Evolutionary conservation across 164 flowering plant genomes (phyloP).

Genomic region (Stephania japonica): DNA sequence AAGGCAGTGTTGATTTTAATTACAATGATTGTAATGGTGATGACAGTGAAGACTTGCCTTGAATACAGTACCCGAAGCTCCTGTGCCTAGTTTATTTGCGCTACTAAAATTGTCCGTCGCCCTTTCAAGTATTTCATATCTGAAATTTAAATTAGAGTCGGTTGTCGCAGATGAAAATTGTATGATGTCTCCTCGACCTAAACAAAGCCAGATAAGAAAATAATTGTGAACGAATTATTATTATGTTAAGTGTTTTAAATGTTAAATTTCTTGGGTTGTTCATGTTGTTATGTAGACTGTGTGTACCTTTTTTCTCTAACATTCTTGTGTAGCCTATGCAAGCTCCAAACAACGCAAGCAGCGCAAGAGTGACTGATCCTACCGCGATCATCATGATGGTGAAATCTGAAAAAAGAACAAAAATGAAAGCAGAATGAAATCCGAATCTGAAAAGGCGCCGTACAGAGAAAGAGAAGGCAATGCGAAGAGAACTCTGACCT

Average conservation of each 20-base stretch:
- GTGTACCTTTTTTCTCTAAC: slow-evolving; percentile 32
- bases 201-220: slow-evolving; percentile 10
- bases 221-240: slow-evolving; percentile 1
- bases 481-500: not conserved
- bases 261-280: not conserved
- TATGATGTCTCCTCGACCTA: slow-evolving; percentile 33
- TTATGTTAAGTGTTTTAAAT: not conserved
- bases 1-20: not conserved
- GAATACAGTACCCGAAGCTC: slow-evolving; percentile 59
- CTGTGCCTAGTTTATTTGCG: slow-evolving; percentile 59
- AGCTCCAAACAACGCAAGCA: slow-evolving; percentile 32
- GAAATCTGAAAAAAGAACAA: no score
- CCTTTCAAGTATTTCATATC: slow-evolving; percentile 66
- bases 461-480: not conserved
- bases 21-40: not conserved
- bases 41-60: slow-evolving; percentile 9
- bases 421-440: not conserved
- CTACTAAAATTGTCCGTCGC: slow-evolving; percentile 53
- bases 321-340: slow-evolving; percentile 34
- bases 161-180: slow-evolving; percentile 23
- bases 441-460: no score
- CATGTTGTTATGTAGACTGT: not conserved
- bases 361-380: not conserved
- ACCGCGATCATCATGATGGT: no score
- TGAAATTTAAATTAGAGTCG: slow-evolving; percentile 45